Base-by-base conservation (phyloP, 495 filamentous ascomycete species). In the Penicillium parvum region DNA sequence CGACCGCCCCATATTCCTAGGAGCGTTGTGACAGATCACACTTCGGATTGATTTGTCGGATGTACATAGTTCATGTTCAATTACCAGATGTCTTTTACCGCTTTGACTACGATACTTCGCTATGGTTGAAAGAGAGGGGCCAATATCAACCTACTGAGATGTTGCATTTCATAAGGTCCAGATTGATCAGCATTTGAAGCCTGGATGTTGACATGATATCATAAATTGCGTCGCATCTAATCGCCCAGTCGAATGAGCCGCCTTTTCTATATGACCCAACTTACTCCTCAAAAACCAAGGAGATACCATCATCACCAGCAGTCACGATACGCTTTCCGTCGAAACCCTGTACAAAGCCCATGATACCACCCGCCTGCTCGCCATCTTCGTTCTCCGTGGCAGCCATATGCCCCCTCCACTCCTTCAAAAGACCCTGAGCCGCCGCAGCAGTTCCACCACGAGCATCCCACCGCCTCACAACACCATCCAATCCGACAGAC, bases 271-370 rank as follows among this genome's bases (percentile, higher is more conserved):
- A 33, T 27, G 39, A 45, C 14, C 17, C 26, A 33, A 15, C 10
- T 26, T 61, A 63, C 17, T 69, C 61, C 57, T 86, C 82, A 57
- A 89, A 88, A 5, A 88, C 76, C 53, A 88, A 62, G 25, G 75
- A 66, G 33, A 90, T 68, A 9, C 79, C 80, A 65, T 96, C 90
- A 71, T 96, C 90, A 18, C 90, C 90, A 3, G 88, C 90, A 12
- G 90, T 96, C 9, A 91, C 79, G 18, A 96, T 72, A 47, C 80
- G 74, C 55, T 70, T 68, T 17, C 69, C 64, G 43, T 84, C 81
- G 2, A 81, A 79, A 23, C 78, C 81, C 66, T 95, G 85, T 36
- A 92, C 86, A 61, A 96, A 96, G 0, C 83, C 90, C 61, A 96
- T 68, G 22, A 96, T 85, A 38, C 90, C 90, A 22, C 88, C 88